A percentile compares a stretch with the other conserved stretches of the same genome.
Conservation (phyloP, 2,329 filamentous ascomycete genomes). For the Aureobasidium sp. region DNA sequence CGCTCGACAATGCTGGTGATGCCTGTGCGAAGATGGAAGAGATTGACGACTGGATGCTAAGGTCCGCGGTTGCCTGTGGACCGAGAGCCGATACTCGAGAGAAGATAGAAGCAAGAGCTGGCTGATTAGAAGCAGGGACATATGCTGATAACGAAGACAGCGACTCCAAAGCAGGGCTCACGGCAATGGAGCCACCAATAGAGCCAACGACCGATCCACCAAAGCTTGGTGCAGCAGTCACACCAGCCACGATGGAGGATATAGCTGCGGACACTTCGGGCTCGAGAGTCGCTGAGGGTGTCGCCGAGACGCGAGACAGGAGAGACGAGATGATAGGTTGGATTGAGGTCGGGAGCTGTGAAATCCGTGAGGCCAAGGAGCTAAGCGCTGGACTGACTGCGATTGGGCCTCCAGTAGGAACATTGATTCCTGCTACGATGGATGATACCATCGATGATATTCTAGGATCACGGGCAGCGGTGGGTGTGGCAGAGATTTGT, state of each 20-base stretch:
- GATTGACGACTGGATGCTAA: background rate
- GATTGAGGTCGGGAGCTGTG: background rate
- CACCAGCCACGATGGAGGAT: background rate
- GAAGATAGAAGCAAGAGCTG: background rate
- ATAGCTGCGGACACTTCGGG: background rate
- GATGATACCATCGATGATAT: background rate
- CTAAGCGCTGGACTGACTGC: background rate
- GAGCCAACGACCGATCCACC: background rate
- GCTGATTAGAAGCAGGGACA: background rate
- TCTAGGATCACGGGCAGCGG: background rate
- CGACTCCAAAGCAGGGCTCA: background rate
- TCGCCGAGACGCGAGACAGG: background rate
- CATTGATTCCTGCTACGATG: background rate
- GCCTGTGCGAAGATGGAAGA: background rate
- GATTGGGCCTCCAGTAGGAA: background rate
- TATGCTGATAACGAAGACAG: background rate
- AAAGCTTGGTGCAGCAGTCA: background rate
- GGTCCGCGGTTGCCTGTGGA: background rate
- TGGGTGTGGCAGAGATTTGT: background rate
- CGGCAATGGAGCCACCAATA: background rate
- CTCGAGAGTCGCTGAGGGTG: background rate
- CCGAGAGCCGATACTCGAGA: background rate
- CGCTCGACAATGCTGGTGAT: background rate
- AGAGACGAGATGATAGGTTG: background rate
- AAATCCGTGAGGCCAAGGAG: background rate